Percentiles rank a stretch among this genome's conserved stretches.
These are phyloP conservation scores for Carex myosuroides DNA, from an alignment of 176 grass and related monocot genomes.

Conservation along the genomic window DNA sequence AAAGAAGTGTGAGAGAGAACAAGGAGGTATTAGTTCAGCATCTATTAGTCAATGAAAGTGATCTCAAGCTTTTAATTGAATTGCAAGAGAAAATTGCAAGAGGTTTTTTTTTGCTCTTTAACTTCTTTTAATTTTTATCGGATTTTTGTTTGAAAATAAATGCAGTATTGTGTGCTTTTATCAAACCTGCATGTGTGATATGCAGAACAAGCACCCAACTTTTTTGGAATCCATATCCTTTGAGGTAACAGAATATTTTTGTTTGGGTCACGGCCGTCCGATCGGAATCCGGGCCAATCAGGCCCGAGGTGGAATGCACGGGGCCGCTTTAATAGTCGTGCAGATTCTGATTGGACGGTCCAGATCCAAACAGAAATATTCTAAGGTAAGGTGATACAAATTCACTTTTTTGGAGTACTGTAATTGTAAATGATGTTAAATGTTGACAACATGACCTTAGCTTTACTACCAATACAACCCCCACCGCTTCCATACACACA, in stretches of 20 bases:
- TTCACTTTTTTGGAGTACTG: background rate
- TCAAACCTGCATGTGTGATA: background rate
- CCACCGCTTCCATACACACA: no score
- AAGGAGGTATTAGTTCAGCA: slow-evolving; percentile 92
- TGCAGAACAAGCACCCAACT: background rate
- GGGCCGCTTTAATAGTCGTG: no score
- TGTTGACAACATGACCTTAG: background rate
- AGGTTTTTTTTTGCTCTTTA: slow-evolving; percentile 24
- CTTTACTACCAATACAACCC: no score
- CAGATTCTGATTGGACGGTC: no score
- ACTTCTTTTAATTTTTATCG: background rate
- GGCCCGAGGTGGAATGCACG: no score
- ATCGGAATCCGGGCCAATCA: no score
- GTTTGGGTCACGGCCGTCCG: no score
- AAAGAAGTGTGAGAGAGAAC: slow-evolving; percentile 41
- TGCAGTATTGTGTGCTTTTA: background rate
- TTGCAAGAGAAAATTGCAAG: slow-evolving; percentile 61
- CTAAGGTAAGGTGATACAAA: no score
- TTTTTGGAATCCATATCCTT: background rate
- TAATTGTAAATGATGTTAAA: background rate
- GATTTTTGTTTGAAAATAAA: background rate
- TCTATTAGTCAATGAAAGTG: slow-evolving; percentile 75
- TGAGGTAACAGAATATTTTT: no score
- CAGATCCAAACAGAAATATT: no score
- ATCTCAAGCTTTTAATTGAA: slow-evolving; percentile 73